These are phyloP conservation scores for Ceratocystis destructans DNA, from an alignment of 2,329 filamentous ascomycete genomes.

Conservation along the genomic window DNA sequence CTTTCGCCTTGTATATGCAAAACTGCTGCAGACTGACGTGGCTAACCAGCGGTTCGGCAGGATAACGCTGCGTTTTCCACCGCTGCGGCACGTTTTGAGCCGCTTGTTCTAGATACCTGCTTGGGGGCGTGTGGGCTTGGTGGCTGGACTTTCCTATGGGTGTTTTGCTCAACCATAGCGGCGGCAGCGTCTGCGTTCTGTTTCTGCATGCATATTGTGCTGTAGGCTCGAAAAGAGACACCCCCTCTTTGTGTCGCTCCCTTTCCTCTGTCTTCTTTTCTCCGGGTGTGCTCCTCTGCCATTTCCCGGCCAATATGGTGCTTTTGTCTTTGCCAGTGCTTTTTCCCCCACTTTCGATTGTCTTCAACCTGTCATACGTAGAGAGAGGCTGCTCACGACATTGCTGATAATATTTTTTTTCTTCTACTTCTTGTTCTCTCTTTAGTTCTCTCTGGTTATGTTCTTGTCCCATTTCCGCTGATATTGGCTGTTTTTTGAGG, in stretches of 20 bases:
- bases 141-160: too few species aligned
- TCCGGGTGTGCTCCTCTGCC: background rate
- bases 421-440: background rate
- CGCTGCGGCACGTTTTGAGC: too few species aligned
- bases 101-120: too few species aligned
- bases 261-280: background rate
- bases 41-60: too few species aligned
- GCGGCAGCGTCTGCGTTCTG: background rate
- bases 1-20: too few species aligned
- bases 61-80: too few species aligned
- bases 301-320: background rate
- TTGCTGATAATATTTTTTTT: background rate
- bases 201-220: background rate
- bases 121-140: too few species aligned
- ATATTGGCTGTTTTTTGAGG: conserved; percentile 6
- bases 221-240: background rate
- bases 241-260: background rate
- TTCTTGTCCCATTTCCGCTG: conserved; percentile 1
- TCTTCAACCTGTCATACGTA: background rate
- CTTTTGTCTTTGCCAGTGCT: background rate
- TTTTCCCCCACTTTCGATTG: background rate
- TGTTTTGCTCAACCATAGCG: too few species aligned
- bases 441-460: background rate
- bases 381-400: background rate
- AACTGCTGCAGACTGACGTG: too few species aligned